Evolutionary conservation across 768 basidiomycete genomes (phyloP).

Genomic region (Podaxis mareebaensis): DNA sequence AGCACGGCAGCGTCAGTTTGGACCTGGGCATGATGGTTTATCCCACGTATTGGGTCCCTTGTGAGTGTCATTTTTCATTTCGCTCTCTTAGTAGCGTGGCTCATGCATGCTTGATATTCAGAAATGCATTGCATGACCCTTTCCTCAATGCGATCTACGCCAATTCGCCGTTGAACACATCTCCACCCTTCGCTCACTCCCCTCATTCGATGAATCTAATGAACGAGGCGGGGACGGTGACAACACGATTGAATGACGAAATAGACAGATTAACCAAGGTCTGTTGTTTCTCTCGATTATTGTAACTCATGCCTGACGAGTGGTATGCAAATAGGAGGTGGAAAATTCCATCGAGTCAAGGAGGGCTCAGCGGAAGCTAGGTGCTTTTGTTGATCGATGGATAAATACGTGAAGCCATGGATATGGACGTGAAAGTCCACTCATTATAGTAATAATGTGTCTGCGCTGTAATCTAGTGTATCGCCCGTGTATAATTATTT

Average conservation of each 20-base stretch:
- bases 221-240: constrained; percentile 22
- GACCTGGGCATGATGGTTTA: neutral
- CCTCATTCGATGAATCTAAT: constrained; percentile 17
- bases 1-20: neutral
- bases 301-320: neutral
- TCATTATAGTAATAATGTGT: neutral
- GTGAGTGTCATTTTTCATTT: neutral
- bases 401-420: neutral
- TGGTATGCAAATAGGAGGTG: constrained; percentile 21
- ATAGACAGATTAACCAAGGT: constrained; percentile 6
- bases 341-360: constrained; percentile 7
- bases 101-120: neutral
- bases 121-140: constrained; percentile 19
- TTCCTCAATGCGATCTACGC: constrained; percentile 23
- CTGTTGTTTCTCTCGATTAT: neutral
- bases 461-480: neutral
- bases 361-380: constrained; percentile 16
- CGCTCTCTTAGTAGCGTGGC: neutral
- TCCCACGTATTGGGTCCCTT: constrained; percentile 1
- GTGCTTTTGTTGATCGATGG: constrained; percentile 22
- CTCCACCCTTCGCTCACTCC: constrained; percentile 26
- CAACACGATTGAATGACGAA: neutral
- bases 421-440: neutral
- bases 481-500: neutral
- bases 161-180: constrained; percentile 28